These are phyloP conservation scores for Domatiomyces catenatus DNA, from an alignment of 2,329 filamentous ascomycete species.

Conservation along the genomic window DNA sequence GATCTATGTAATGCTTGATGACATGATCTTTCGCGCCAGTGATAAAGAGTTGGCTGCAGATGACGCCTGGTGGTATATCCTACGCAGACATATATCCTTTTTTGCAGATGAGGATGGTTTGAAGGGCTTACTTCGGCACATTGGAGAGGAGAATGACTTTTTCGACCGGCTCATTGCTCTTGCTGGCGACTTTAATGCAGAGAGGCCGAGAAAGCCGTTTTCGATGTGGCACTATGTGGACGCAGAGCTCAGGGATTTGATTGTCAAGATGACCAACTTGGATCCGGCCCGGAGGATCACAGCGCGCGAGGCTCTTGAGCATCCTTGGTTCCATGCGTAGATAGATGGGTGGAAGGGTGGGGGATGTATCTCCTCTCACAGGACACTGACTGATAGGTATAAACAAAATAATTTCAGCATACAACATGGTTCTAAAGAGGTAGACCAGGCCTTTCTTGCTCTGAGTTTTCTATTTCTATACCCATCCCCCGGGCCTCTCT, in stretches of 20 bases:
- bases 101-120: constrained; percentile 31
- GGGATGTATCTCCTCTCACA: too few species aligned
- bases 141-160: constrained; percentile 28
- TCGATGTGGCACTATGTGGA: constrained; percentile 25
- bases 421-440: too few species aligned
- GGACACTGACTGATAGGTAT: too few species aligned
- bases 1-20: constrained; percentile 30
- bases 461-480: too few species aligned
- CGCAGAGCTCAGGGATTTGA: constrained; percentile 20
- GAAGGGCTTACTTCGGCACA: constrained; percentile 27
- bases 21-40: constrained; percentile 27
- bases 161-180: constrained; percentile 24
- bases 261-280: constrained; percentile 20
- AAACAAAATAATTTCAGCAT: too few species aligned
- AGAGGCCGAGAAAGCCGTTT: constrained; percentile 30
- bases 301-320: constrained; percentile 21
- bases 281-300: constrained; percentile 22
- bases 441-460: too few species aligned
- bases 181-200: constrained; percentile 25
- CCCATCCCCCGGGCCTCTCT: too few species aligned
- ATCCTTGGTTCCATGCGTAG: constrained; percentile 18
- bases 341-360: too few species aligned
- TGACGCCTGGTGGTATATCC: constrained; percentile 20
- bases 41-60: constrained; percentile 22
- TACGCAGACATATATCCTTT: constrained; percentile 34